Evolutionary conservation across 2,329 filamentous ascomycete genomes (phyloP).

Genomic region (Nakataea oryzae): DNA sequence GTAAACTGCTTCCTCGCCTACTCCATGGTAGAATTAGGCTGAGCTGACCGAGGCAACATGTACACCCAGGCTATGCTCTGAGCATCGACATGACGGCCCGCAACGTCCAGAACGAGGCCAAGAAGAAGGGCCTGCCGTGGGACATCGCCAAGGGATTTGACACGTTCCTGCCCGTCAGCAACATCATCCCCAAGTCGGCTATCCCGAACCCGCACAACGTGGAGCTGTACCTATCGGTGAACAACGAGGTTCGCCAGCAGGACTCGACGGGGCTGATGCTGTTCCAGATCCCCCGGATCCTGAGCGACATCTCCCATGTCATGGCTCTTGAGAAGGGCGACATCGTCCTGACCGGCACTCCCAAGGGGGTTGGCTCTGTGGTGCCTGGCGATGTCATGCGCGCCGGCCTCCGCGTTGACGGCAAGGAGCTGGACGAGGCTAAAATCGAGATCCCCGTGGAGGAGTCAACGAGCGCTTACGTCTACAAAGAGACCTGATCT

Average conservation of each 20-base stretch:
- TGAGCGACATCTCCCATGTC: conserved; percentile 87
- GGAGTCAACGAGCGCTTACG: conserved; percentile 68
- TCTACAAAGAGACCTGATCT: conserved; percentile 59
- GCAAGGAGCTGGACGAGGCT: conserved; percentile 76
- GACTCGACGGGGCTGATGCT: conserved; percentile 94
- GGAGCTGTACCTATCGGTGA: conserved; percentile 78
- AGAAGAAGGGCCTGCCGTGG: conserved; percentile 95
- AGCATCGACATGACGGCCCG: conserved; percentile 96
- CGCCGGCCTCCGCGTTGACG: conserved; percentile 68
- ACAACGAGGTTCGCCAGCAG: conserved; percentile 65
- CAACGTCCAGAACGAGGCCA: conserved; percentile 92
- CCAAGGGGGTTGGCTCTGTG: conserved; percentile 86
- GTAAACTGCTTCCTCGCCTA: neutral
- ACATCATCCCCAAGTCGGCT: conserved; percentile 66
- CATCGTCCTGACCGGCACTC: conserved; percentile 91
- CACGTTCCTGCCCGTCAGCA: conserved; percentile 84
- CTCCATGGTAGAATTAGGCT: conserved; percentile 2
- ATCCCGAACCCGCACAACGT: conserved; percentile 84
- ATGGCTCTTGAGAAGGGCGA: conserved; percentile 92
- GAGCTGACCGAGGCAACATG: neutral
- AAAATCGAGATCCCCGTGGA: conserved; percentile 74
- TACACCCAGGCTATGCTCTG: conserved; percentile 62
- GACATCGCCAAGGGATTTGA: conserved; percentile 95
- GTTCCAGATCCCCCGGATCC: conserved; percentile 75
- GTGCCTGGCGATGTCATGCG: conserved; percentile 78